Conservation (phyloP, 2,329 filamentous ascomycete genomes). For the Zymoseptoria tritici region DNA sequence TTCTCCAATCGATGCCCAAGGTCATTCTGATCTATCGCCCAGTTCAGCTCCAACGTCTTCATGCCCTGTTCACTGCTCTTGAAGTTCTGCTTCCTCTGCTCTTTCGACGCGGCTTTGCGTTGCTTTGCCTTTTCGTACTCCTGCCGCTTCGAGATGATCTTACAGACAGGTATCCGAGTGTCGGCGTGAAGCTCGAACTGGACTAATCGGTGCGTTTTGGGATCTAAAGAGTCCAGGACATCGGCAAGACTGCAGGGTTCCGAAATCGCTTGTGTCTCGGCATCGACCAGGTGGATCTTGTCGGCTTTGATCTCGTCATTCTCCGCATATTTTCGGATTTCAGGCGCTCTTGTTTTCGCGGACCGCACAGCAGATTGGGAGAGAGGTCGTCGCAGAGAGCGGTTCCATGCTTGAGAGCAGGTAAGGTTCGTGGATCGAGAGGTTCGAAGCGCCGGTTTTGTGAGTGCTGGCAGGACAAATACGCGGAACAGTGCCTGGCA, state of each 20-base stretch:
- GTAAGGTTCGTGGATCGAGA: constrained; percentile 20
- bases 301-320: constrained; percentile 44
- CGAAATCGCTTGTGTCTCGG: constrained; percentile 30
- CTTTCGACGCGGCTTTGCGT: constrained; percentile 35
- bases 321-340: constrained; percentile 34
- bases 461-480: constrained; percentile 34
- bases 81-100: constrained; percentile 40
- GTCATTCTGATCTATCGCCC: constrained; percentile 74
- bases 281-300: constrained; percentile 39
- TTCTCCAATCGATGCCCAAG: constrained; percentile 62
- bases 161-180: constrained; percentile 56
- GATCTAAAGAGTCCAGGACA: constrained; percentile 42
- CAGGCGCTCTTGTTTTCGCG: constrained; percentile 31
- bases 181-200: constrained; percentile 30
- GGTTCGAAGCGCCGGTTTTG: constrained; percentile 5
- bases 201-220: constrained; percentile 44
- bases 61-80: constrained; percentile 33
- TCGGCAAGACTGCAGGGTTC: constrained; percentile 21
- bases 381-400: constrained; percentile 13
- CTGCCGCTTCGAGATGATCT: constrained; percentile 55
- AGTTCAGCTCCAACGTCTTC: constrained; percentile 85
- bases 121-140: constrained; percentile 41
- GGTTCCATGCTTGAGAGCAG: neutral
- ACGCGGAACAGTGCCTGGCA: constrained; percentile 37
- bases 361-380: constrained; percentile 19